phyloP scores from a whole-genome alignment of 2,329 filamentous ascomycete genomes.

The Aspergillus flavus region DNA sequence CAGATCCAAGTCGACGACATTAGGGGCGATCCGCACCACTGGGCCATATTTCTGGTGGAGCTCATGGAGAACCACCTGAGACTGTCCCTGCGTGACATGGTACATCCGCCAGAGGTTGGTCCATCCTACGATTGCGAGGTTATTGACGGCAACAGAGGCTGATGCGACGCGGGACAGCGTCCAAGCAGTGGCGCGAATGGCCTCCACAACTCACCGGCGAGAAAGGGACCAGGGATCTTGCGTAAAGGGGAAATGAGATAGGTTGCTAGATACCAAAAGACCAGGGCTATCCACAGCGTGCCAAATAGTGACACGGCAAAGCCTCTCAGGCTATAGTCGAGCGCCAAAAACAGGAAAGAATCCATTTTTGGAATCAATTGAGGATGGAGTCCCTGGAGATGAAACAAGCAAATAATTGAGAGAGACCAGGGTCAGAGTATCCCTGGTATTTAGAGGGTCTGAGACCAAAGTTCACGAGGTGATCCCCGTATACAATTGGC shows the following conservation, averaged over 20 bases:
- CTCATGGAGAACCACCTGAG: slow-evolving; percentile 32
- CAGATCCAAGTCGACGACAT: slow-evolving; percentile 41
- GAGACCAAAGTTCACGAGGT: background rate
- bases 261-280: slow-evolving; percentile 20
- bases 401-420: background rate
- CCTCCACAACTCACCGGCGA: slow-evolving; percentile 20
- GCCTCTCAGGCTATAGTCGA: background rate
- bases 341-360: background rate
- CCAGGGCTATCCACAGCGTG: slow-evolving; percentile 6
- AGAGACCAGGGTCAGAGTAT: background rate
- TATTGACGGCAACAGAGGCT: background rate
- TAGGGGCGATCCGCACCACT: slow-evolving; percentile 47
- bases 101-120: slow-evolving; percentile 43
- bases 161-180: background rate
- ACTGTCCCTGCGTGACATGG: slow-evolving; percentile 27
- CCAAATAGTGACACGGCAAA: background rate
- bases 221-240: slow-evolving; percentile 23
- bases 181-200: background rate
- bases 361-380: background rate
- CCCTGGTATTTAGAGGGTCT: background rate
- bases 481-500: background rate
- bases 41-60: slow-evolving; percentile 45
- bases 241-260: slow-evolving; percentile 23
- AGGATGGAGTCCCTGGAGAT: background rate
- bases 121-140: slow-evolving; percentile 24